Evolutionary conservation across 805 yeast genomes (phyloP).

Genomic region (Wickerhamomyces rabaulensis): DNA sequence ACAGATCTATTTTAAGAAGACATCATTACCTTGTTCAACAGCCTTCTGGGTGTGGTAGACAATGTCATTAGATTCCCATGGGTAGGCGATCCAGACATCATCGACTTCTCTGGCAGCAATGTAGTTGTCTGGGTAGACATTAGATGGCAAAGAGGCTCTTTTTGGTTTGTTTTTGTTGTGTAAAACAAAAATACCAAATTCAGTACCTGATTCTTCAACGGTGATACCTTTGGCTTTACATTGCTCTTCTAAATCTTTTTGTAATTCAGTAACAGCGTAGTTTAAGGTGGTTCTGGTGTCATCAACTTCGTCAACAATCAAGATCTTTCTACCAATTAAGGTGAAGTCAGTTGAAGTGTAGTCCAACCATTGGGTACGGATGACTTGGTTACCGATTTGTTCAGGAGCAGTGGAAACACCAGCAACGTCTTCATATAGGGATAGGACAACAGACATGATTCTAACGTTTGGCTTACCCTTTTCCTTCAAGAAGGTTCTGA

Average conservation of each 20-base stretch:
- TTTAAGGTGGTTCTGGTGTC: conserved; percentile 83
- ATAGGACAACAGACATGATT: conserved; percentile 90
- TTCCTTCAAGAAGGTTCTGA: conserved; percentile 86
- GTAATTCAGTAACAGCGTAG: conserved; percentile 69
- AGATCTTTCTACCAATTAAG: conserved; percentile 62
- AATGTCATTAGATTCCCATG: conserved; percentile 80
- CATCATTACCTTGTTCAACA: conserved; percentile 69
- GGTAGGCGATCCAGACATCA: conserved; percentile 82
- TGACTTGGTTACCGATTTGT: conserved; percentile 58
- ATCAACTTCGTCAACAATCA: conserved; percentile 81
- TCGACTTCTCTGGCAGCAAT: conserved; percentile 73
- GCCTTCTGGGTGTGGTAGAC: conserved; percentile 70
- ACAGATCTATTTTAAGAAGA: conserved; percentile 23
- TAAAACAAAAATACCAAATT: conserved; percentile 69
- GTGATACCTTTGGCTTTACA: conserved; percentile 46
- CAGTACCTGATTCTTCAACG: conserved; percentile 39
- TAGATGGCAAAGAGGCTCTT: conserved; percentile 65
- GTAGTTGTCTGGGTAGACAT: conserved; percentile 55
- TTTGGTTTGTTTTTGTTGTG: conserved; percentile 73
- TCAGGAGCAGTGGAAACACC: conserved; percentile 55
- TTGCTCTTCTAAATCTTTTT: conserved; percentile 64
- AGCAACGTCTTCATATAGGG: conserved; percentile 80
- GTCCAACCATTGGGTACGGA: conserved; percentile 82
- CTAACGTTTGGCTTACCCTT: conserved; percentile 86
- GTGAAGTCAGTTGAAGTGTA: conserved; percentile 55